Conservation (phyloP, 2,329 filamentous ascomycete genomes). For the Trichoderma sp. region DNA sequence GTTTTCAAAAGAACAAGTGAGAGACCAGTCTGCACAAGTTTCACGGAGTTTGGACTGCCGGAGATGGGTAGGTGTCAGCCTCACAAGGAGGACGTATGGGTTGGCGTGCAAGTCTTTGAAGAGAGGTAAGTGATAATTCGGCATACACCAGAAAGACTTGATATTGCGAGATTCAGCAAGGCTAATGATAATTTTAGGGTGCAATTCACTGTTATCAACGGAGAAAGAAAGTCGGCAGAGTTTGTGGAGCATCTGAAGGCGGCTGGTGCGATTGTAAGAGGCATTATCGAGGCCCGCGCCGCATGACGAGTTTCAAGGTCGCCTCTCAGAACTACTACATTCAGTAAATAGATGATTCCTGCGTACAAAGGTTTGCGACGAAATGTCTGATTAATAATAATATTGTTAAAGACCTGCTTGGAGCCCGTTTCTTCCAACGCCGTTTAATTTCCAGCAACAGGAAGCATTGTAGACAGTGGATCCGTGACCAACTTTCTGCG, state of each 20-base stretch:
- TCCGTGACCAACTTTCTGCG: no score
- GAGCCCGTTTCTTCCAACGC: no score
- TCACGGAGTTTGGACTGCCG: constrained; percentile 17
- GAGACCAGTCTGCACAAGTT: constrained; percentile 8
- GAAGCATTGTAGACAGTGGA: no score
- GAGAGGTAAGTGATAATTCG: constrained; percentile 1
- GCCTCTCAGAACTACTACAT: background rate
- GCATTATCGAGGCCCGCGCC: background rate
- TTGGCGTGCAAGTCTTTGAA: constrained; percentile 23
- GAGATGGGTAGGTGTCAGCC: constrained; percentile 23
- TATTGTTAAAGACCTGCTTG: no score
- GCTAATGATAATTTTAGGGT: background rate
- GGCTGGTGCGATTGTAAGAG: background rate
- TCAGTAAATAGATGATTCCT: no score
- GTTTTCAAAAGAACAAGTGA: constrained; percentile 1
- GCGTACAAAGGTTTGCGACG: background rate
- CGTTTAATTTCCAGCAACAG: no score
- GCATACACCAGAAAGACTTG: no score
- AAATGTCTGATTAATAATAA: no score
- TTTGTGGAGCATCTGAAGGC: constrained; percentile 18
- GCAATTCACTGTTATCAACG: constrained; percentile 22
- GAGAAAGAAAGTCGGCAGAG: constrained; percentile 9
- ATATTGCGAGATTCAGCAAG: background rate
- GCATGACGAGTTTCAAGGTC: background rate
- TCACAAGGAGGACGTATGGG: constrained; percentile 10